Evolutionary conservation across 2,329 filamentous ascomycete genomes (phyloP), one percentile per base, ranked within the genome.

Genomic region (Sporothrix mexicana): DNA sequence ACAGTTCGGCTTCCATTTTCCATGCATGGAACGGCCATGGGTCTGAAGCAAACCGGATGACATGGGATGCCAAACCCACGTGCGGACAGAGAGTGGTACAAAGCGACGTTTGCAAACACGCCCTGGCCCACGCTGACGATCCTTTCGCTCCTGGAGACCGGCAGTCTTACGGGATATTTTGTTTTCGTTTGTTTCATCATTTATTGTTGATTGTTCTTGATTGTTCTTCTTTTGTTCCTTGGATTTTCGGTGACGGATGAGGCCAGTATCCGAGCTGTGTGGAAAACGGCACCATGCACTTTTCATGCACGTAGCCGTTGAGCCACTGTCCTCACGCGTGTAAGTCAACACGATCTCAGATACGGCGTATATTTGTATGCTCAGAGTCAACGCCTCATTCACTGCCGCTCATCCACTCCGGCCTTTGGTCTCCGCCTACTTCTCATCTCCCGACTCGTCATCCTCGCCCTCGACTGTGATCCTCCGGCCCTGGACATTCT

Each of bases 401-500:
- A 17, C 13, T 25, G 13, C 12, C 4, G 23, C 55, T 12, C 4
- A 23, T 23, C 4, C 12, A 59, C 23, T 36, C 30, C 12, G 25
- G 7, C 59, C 2, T n/a, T 5, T 9, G 59, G 25, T 17, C 30
- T 36, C 12, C 6, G 57, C 4, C 13, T 6, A n/a, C 59, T n/a
- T 41, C 36, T 74, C 64, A 17, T 70, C 84, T 77, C 93, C 91
- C 43, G 74, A 69, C 55, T 85, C 84, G 78, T 93, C 91, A 75
- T 91, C 85, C 79, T 93, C 91, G 74, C 91, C 93, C 80, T 98
- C 95, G 36, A 86, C 85, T 41, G 82, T 77, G 20, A 98, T 88
- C 69, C 91, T 87, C 77, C 85, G 86, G 4, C 95, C 95, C 77
- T 94, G 83, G 5, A 97, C 91, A 69, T 91, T 92, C 80, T 89